Base-by-base conservation (phyloP, 495 filamentous ascomycete species). In the Paragyromitra xinjiangensis region DNA sequence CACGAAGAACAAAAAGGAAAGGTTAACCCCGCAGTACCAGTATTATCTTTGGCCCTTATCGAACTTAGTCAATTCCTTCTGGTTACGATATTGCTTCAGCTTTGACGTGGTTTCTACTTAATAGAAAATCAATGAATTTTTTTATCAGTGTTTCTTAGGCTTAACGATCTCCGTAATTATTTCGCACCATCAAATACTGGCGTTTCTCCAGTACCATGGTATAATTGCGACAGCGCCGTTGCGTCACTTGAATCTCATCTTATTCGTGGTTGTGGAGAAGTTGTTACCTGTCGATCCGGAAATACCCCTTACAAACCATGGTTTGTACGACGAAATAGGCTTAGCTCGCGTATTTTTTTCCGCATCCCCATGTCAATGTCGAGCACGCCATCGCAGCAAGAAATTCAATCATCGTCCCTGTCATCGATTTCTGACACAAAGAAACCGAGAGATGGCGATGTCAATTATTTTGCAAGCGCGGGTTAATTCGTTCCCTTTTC, bases 391-490 rank as follows among this genome's bases (percentile, higher is more conserved):
- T 81, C 62, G 66, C 12, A 50, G 66, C 42, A 53, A 11, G 19
- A 67, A 77, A 81, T 81, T 78, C 66, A 69, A 75, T 70, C 80
- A 81, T 81, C 80, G 78, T 77, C 71, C 78, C 71, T 80, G 78
- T 64, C 45, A 29, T 11, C 55, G 59, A 73, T 69, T 68, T 73
- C 58, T 73, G 58, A 62, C 51, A 79, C 64, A 74, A 79, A 55
- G 48, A 37, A 68, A 42, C 50, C 26, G 78, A 42, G 50, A 55
- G 68, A 65, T 64, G 63, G 59, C 58, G 68, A 39, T 58, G 39
- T 40, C 67, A 62, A 45, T 73, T 78, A 64, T 37, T 62, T 48
- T 45, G 16, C 39, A 64, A 40, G 48, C 42, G 42, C 66, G 63
- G 68, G 64, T 59, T 50, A 67, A 80, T 77, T 75, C 59, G 42